Evolutionary conservation across 176 grass and related monocot genomes (phyloP), one percentile per base, ranked within the genome.

Genomic region (Triticum monococcum): DNA sequence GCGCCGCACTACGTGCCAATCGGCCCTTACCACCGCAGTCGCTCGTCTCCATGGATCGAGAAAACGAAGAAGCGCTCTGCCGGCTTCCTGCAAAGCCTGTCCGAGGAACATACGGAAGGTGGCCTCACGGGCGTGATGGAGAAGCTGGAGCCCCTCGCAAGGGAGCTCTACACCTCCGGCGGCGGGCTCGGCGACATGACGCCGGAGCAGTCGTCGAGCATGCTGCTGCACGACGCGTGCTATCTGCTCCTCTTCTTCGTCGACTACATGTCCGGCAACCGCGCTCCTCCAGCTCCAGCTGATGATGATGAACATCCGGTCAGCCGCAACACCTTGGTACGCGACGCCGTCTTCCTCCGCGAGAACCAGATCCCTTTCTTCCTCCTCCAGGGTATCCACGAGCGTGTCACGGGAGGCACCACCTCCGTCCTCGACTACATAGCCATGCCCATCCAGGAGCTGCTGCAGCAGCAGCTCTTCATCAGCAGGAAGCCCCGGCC

Each of bases 211-310:
- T 30, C 24, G 0, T 0, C 20, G 20, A 8, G 4, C 2, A 31
- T 77, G 60, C 40, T 85, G 38, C 72, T 85, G 28, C 20, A 17
- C 4, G 83, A 85, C 18, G 72, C 59, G 12, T 76, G 83, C 83
- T 85, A 65, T 9, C 26, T 85, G 8, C 37, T 40, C 37, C 37
- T 40, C 37, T 40, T 40, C 37, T 40, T 40, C 37, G 37, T 40
- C 37, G 37, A 40, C 37, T 40, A 40, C 37, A 40, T 40, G 37
- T 40, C 37, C 37, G 37, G 37, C 37, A 40, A 40, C 37, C 37
- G 37, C 37, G 37, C 37, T 40, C 37, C 37, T 40, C 37, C 37
- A 40, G 37, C 37, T 40, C 37, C 37, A 40, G 37, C 37, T 40
- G 37, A 40, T 40, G 37, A 40, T 2, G 8, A 40, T 9, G 37